Evolutionary conservation across 768 basidiomycete species (phyloP).

Genomic region (Pleurotus djamor): DNA sequence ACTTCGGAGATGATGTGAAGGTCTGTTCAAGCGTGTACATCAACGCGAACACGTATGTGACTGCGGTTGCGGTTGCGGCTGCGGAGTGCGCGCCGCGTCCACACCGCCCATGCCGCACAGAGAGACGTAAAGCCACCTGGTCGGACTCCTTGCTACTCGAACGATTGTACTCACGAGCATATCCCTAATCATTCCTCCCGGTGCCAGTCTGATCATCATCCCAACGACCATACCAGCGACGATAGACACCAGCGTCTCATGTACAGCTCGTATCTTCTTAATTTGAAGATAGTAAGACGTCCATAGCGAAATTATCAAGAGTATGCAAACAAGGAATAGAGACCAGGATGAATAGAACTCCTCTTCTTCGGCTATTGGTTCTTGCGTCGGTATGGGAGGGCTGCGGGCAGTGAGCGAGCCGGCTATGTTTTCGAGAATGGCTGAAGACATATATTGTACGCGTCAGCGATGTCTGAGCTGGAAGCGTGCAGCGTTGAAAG

Average conservation of each 20-base stretch:
- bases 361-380: slow-evolving; percentile 65
- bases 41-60: not conserved
- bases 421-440: not conserved
- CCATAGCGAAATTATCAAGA: slow-evolving; percentile 92
- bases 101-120: no score
- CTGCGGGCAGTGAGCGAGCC: slow-evolving; percentile 2
- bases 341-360: slow-evolving; percentile 94
- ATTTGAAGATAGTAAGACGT: slow-evolving; percentile 98
- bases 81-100: not conserved
- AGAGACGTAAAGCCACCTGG: no score
- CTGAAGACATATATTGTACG: not conserved
- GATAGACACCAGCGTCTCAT: slow-evolving; percentile 95
- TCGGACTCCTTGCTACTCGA: no score
- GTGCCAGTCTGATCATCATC: slow-evolving; percentile 82
- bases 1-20: not conserved
- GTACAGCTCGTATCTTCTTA: slow-evolving; percentile 90
- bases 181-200: slow-evolving; percentile 92
- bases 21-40: not conserved
- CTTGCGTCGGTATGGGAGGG: slow-evolving; percentile 21
- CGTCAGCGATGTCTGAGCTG: no score
- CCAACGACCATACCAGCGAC: slow-evolving; percentile 97
- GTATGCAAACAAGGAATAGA: slow-evolving; percentile 87
- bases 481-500: no score
- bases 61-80: not conserved
- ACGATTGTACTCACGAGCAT: slow-evolving; percentile 80